Conservation (phyloP, 306 rosid species). For the Quercus rubra region DNA sequence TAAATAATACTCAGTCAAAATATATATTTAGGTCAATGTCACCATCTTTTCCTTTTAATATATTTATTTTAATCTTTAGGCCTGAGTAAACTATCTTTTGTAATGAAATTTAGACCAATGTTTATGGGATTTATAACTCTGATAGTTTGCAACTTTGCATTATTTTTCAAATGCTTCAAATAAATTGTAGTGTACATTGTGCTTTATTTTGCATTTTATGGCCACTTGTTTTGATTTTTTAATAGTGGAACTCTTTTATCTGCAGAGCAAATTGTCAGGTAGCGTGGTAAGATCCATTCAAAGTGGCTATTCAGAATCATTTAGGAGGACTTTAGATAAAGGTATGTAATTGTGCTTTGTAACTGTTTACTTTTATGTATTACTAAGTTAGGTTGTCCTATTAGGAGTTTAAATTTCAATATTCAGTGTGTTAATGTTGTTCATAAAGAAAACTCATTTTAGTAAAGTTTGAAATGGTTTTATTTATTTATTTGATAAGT, state of each 20-base stretch:
- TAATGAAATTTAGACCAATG: background rate
- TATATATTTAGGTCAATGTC: background rate
- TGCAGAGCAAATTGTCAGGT: conserved; percentile 49
- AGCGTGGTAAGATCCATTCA: conserved; percentile 31
- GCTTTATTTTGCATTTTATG: background rate
- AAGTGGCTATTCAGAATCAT: conserved; percentile 40
- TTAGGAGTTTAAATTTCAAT: background rate
- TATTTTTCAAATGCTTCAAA: background rate
- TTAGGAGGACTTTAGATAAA: conserved; percentile 47
- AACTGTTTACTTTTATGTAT: background rate
- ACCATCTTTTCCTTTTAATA: background rate
- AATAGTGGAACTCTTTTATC: background rate
- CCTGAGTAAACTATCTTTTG: background rate
- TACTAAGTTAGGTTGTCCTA: background rate
- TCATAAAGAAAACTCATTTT: background rate
- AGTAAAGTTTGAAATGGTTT: background rate
- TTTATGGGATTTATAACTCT: background rate
- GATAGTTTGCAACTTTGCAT: background rate
- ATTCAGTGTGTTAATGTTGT: background rate
- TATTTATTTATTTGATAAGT: background rate
- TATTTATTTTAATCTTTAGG: background rate
- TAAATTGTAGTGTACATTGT: background rate
- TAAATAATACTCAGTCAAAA: background rate
- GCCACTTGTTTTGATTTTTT: background rate
- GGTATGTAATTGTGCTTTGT: conserved; percentile 31